Evolutionary conservation across 2,329 filamentous ascomycete species (phyloP).

Genomic region (Scortechinia acanthostroma): DNA sequence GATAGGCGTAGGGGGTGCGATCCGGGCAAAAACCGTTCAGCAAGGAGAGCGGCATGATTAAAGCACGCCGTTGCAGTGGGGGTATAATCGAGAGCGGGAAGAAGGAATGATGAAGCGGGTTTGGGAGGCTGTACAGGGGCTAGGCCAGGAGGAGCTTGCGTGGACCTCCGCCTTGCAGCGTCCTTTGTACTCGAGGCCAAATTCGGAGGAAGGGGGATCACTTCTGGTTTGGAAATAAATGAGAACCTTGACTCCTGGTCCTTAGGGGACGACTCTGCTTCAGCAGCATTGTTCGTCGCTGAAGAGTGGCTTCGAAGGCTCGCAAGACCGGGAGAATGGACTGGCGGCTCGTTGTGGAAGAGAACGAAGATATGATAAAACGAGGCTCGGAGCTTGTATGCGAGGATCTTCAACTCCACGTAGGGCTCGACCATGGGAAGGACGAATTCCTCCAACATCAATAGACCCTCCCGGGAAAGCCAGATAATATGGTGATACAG

Average conservation of each 20-base stretch:
- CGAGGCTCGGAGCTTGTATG: neutral
- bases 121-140: slow-evolving; percentile 14
- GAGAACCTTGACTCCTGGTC: neutral
- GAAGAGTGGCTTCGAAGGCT: neutral
- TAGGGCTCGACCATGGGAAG: neutral
- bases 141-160: slow-evolving; percentile 17
- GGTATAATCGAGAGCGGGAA: slow-evolving; percentile 39
- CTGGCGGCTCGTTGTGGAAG: neutral
- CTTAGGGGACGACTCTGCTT: neutral
- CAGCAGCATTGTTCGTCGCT: neutral
- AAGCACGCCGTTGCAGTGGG: slow-evolving; percentile 54
- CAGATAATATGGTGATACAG: slow-evolving; percentile 31
- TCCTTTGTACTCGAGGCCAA: neutral
- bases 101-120: slow-evolving; percentile 10
- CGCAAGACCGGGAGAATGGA: neutral
- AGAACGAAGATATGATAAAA: slow-evolving; percentile 2
- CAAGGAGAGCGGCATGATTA: slow-evolving; percentile 43
- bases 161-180: neutral
- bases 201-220: neutral
- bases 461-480: slow-evolving; percentile 11
- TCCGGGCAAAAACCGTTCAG: slow-evolving; percentile 46
- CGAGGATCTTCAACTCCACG: neutral
- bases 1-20: slow-evolving; percentile 58
- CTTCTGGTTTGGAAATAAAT: neutral
- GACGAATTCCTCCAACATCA: neutral